A percentile compares a stretch with the other conserved stretches of the same genome.
Evolutionary conservation across 2,329 filamentous ascomycete species (phyloP).

Genomic region (Fusarium euwallaceae): DNA sequence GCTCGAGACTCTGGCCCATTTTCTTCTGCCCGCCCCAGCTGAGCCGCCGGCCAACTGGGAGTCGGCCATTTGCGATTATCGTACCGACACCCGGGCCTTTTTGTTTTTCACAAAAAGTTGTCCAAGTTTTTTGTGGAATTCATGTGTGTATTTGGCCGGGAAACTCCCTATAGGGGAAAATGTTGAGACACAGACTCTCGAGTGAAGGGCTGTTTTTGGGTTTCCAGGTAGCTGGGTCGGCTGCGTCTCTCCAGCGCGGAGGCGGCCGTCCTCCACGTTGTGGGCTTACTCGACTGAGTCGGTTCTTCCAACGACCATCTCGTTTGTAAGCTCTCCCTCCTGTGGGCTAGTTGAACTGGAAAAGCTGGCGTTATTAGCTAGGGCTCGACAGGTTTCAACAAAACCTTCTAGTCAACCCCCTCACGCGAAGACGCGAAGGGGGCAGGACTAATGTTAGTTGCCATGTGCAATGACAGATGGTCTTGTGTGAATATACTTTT

Average conservation of each 20-base stretch:
- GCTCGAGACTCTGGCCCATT: conserved; percentile 22
- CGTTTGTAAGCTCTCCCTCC: not conserved
- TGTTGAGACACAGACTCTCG: not conserved
- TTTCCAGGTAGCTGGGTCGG: not conserved
- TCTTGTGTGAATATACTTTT: not conserved
- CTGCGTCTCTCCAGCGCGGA: not conserved
- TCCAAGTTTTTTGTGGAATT: not conserved
- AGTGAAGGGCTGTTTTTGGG: not conserved
- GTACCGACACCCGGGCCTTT: not conserved
- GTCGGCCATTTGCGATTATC: conserved; percentile 20
- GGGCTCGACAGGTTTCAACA: not conserved
- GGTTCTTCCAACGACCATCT: not conserved
- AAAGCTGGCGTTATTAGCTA: not conserved
- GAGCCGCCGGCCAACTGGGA: conserved; percentile 14
- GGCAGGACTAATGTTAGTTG: not conserved
- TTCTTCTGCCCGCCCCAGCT: conserved; percentile 2
- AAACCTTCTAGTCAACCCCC: not conserved
- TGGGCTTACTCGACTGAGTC: not conserved
- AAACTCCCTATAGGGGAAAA: not conserved
- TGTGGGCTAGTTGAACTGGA: not conserved
- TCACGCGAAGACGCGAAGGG: not conserved
- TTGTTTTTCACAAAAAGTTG: too few species aligned
- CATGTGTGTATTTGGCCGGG: not conserved
- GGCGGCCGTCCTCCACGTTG: not conserved
- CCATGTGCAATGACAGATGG: conserved; percentile 6